These are phyloP conservation scores for Eudorina sp. DNA, from an alignment of 139 green algal genomes.

Conservation along the genomic window DNA sequence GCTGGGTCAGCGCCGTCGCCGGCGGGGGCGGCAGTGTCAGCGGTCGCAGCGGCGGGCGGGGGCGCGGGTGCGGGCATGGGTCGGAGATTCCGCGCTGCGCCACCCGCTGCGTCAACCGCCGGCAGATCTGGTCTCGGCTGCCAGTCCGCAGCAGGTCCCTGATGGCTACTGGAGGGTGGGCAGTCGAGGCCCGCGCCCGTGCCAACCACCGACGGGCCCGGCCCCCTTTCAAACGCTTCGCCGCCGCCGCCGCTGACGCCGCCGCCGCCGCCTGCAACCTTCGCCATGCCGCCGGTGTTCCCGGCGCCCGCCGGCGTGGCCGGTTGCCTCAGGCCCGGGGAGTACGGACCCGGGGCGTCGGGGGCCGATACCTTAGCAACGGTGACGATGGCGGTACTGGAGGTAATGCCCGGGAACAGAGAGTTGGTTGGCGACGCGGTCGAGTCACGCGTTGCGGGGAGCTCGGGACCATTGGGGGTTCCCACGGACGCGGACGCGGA, in stretches of 20 bases:
- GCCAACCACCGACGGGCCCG: no score
- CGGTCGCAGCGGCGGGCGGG: no score
- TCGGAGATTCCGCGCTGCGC: no score
- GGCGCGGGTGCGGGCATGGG: no score
- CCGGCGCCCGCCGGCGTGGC: neutral
- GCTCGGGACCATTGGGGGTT: neutral
- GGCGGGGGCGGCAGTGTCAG: no score
- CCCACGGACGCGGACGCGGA: neutral
- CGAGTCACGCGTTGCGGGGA: neutral
- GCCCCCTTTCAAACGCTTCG: no score
- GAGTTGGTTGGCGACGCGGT: neutral
- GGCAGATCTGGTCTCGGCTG: no score
- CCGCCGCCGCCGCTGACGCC: no score
- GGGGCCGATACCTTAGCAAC: neutral
- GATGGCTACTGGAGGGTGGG: no score
- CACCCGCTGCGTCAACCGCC: no score
- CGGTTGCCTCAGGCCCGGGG: neutral
- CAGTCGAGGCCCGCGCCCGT: no score
- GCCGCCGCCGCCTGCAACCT: neutral
- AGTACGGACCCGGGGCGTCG: neutral
- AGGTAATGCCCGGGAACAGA: neutral
- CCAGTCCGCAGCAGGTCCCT: no score
- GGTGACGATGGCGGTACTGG: neutral
- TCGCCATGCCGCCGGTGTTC: neutral
- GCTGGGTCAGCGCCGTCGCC: neutral